Base-by-base conservation (phyloP, 331 rosid genomes). In the Rosa hybrid region DNA sequence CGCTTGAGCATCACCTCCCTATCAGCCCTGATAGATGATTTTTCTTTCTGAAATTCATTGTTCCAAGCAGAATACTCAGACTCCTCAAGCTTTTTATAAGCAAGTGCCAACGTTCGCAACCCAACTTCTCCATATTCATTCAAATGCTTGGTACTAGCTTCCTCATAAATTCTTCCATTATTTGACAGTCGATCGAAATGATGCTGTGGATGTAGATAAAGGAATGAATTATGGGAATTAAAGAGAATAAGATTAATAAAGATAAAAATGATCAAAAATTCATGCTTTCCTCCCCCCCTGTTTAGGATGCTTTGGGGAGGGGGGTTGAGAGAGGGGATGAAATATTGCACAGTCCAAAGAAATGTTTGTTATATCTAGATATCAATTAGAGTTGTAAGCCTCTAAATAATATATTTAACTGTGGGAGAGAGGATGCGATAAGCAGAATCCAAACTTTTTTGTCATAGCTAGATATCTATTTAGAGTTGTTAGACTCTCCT, bases 61-160 rank as follows among this genome's bases (percentile, higher is more conserved):
- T 92, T 96, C 99, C 99, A 96, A 81, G 90, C 86, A 34, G 78
- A 13, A 72, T 85, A 93, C 88, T 96, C 97, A 13, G 92, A 62
- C 79, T 92, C 98, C 56, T 90, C 97, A 41, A 96, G 91, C 81
- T 78, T 92, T 84, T 88, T 90, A 73, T 93, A 93, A 88, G 97
- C 85, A 83, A 96, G 91, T 83, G 99, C 97, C 84, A 96, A 83
- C 14, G 99, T 96, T 75, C 99, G 92, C 87, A 96, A 81, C 70
- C 99, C 99, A 77, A 92, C 91, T 87, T 96, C 99, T 87, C 98
- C 99, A 76, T 93, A 96, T 72, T 96, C 99, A 81, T 90, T 93
- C 84, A 96, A 84, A 88, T 93, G 98, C 77, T n/a, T 85, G 5
- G 97, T 87, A 73, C 98, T 90, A 71, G 85, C 77, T 83, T 96